A percentile compares a stretch with the other conserved stretches of the same genome.
Conservation (phyloP, 495 filamentous ascomycete species). For the Penicillium canescens region DNA sequence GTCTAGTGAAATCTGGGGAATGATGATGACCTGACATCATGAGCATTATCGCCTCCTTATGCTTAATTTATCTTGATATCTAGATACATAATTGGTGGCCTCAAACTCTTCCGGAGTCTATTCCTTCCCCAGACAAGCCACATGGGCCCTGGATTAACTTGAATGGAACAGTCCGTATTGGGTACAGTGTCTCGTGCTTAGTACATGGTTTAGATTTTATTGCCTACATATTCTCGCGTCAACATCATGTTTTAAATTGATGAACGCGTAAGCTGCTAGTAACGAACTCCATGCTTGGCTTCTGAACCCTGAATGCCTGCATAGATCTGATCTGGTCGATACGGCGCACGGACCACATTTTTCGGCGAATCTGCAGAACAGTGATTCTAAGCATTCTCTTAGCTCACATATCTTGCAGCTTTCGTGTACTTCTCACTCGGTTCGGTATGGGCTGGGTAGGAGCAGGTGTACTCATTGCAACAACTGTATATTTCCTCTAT, state of each 20-base stretch:
- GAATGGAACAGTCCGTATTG: too few species aligned
- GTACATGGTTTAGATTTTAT: too few species aligned
- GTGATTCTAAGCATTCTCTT: constrained; percentile 7
- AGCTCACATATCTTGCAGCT: neutral
- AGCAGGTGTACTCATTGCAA: constrained; percentile 32
- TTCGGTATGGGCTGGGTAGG: constrained; percentile 41
- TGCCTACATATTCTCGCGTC: too few species aligned
- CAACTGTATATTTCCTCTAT: constrained; percentile 35
- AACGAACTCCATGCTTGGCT: neutral
- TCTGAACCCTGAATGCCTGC: neutral
- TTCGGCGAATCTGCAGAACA: constrained; percentile 14
- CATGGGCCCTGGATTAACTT: too few species aligned
- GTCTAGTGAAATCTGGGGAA: neutral
- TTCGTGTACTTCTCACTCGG: neutral
- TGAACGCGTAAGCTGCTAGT: too few species aligned
- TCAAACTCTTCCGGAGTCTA: neutral
- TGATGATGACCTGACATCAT: constrained; percentile 38
- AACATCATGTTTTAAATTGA: too few species aligned
- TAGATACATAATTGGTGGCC: neutral
- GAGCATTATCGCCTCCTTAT: neutral
- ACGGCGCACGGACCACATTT: constrained; percentile 22
- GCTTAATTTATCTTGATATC: neutral
- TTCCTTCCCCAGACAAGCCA: constrained; percentile 1
- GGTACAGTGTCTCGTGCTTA: too few species aligned
- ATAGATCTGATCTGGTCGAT: constrained; percentile 1